Conservation (phyloP, 139 green algal genomes). For the Coelastrella sp. region DNA sequence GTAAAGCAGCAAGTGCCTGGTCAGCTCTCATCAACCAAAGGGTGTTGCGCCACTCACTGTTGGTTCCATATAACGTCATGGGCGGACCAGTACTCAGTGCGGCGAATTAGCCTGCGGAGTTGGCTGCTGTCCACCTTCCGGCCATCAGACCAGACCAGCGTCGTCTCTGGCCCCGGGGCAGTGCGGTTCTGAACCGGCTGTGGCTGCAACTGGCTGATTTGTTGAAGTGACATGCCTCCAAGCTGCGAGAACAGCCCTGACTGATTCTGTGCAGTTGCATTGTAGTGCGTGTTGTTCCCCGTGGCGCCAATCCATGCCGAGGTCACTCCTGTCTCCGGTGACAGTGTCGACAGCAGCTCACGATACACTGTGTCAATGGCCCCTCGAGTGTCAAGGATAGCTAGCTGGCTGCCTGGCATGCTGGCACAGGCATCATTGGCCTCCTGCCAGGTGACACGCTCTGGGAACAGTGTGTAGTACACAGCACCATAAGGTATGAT, state of each 20-base stretch:
- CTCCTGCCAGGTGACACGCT: constrained; percentile 22
- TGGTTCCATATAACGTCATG: constrained; percentile 39
- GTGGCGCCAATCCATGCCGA: constrained; percentile 27
- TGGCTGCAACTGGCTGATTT: background rate
- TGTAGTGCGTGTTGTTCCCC: constrained; percentile 15
- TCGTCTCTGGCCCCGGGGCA: background rate
- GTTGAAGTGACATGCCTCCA: background rate
- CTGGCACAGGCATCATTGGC: background rate
- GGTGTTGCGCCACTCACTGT: background rate
- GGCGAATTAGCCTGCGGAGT: background rate
- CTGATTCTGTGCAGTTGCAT: constrained; percentile 4
- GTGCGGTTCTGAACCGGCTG: background rate
- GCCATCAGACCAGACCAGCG: constrained; percentile 5
- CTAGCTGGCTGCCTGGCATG: constrained; percentile 7
- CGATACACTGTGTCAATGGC: background rate
- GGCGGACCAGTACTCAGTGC: constrained; percentile 27
- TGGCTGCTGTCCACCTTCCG: background rate
- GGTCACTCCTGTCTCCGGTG: constrained; percentile 13
- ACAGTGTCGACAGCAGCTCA: constrained; percentile 20
- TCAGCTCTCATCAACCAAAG: too few relatives aligned
- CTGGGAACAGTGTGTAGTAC: constrained; percentile 31
- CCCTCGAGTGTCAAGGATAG: background rate
- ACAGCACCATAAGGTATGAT: background rate
- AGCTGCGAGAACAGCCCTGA: background rate
- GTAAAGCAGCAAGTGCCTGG: too few relatives aligned